phyloP scores from a whole-genome alignment of 1,139 yeast species.

The Pichiaceae sp. region DNA sequence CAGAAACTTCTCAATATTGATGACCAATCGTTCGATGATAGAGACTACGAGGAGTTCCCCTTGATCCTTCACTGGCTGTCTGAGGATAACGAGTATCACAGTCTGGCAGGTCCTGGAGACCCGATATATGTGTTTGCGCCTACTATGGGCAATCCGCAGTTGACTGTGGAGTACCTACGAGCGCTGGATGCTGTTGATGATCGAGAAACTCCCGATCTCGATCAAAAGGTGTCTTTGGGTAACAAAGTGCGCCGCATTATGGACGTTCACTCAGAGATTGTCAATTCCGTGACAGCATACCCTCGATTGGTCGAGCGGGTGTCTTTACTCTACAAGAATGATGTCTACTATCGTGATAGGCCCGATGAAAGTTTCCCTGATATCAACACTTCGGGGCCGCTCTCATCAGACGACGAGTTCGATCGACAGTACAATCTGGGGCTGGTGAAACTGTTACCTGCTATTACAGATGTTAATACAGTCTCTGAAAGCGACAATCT shows the following conservation, averaged over 20 bases:
- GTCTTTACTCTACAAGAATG: background rate
- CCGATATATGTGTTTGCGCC: no score
- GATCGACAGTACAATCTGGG: conserved; percentile 13
- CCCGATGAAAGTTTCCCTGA: conserved; percentile 1
- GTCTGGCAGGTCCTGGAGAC: background rate
- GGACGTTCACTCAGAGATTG: conserved; percentile 6
- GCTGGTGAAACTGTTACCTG: conserved; percentile 10
- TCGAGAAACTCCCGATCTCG: conserved; percentile 7
- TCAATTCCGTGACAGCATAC: conserved; percentile 6
- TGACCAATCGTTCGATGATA: conserved; percentile 10
- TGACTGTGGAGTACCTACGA: conserved; percentile 6
- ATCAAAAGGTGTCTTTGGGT: conserved; percentile 9
- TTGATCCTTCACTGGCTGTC: conserved; percentile 4
- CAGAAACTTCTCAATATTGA: conserved; percentile 18
- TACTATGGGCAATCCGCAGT: conserved; percentile 8
- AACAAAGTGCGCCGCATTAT: conserved; percentile 14
- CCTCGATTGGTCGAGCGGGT: conserved; percentile 2
- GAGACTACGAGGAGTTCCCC: conserved; percentile 12
- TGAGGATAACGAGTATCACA: background rate
- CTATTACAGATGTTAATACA: conserved; percentile 4
- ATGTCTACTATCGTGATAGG: conserved; percentile 2
- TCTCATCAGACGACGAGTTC: conserved; percentile 12
- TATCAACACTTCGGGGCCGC: conserved; percentile 10
- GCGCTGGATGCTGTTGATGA: conserved; percentile 13
- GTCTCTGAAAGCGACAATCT: conserved; percentile 1